Evolutionary conservation across 441 rosid species (phyloP).

Genomic region (Adansonia gregorii): DNA sequence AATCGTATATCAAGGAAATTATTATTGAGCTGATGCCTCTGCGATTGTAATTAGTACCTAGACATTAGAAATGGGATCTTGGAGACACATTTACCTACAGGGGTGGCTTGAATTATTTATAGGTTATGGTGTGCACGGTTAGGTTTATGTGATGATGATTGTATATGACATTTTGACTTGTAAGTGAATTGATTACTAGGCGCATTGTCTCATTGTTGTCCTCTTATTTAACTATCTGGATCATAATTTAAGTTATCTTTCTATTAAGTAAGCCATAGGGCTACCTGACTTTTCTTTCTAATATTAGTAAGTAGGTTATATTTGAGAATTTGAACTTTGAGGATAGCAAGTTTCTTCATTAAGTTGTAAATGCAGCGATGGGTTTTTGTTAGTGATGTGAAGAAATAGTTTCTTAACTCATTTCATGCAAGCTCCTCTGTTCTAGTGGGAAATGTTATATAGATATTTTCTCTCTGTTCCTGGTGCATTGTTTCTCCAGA

Average conservation of each 20-base stretch:
- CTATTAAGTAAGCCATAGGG: not conserved
- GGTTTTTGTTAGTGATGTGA: not conserved
- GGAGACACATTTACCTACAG: not conserved
- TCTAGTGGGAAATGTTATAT: not conserved
- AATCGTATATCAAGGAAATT: not conserved
- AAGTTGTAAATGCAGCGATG: not conserved
- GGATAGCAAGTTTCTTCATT: not conserved
- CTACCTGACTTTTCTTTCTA: not conserved
- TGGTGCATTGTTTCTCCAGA: constrained; percentile 1
- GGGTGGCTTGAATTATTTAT: not conserved
- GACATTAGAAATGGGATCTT: constrained; percentile 6
- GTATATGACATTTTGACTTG: not conserved
- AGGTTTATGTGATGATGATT: not conserved
- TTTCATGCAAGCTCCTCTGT: constrained; percentile 4
- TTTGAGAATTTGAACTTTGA: constrained; percentile 10
- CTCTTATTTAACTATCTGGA: not conserved
- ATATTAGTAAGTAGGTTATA: not conserved
- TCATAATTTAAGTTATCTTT: not conserved
- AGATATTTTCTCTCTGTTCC: constrained; percentile 3
- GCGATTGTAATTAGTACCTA: constrained; percentile 5
- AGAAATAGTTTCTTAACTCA: constrained; percentile 19
- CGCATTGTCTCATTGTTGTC: not conserved
- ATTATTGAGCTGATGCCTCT: not conserved
- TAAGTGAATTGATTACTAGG: not conserved
- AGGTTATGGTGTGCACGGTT: not conserved